A percentile compares a stretch with the other conserved stretches of the same genome.
Conservation (phyloP, 176 grass and related monocot genomes). For the Chrysopogon serrulatus region DNA sequence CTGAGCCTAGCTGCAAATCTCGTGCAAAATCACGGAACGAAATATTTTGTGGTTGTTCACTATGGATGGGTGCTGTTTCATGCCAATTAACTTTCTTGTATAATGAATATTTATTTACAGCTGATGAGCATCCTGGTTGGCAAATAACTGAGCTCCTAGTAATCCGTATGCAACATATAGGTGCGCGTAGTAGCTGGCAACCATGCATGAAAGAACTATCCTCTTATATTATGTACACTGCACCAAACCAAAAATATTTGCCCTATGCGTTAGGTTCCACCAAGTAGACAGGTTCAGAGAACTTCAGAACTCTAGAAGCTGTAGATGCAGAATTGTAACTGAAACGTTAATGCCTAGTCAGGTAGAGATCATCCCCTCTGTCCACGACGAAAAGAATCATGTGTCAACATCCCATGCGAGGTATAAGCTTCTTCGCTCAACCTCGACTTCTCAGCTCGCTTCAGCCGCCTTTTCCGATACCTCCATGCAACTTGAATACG, state of each 20-base stretch:
- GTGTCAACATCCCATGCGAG: not conserved
- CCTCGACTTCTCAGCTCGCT: conserved; percentile 38
- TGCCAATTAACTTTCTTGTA: not conserved
- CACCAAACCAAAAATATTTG: not conserved
- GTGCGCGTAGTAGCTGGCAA: not conserved
- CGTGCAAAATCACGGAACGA: not conserved
- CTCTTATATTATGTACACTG: not conserved
- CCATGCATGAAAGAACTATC: not conserved
- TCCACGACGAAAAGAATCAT: conserved; percentile 11
- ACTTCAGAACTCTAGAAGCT: not conserved
- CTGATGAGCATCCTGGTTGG: not conserved
- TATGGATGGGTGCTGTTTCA: not conserved
- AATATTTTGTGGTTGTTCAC: not conserved
- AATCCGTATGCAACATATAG: not conserved
- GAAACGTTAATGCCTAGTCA: not conserved
- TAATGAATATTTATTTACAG: not conserved
- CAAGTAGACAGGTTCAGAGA: not conserved
- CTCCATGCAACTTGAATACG: conserved; percentile 92
- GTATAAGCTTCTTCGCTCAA: conserved; percentile 31
- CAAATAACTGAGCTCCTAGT: not conserved
- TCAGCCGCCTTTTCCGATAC: conserved; percentile 68
- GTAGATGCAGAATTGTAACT: not conserved
- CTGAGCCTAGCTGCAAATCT: not conserved
- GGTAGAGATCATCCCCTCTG: not conserved
- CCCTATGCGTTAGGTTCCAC: not conserved